Evolutionary conservation across 1,284 basidiomycete genomes (phyloP), one percentile per base, ranked within the genome.

Genomic region (Porodaedalea pini): DNA sequence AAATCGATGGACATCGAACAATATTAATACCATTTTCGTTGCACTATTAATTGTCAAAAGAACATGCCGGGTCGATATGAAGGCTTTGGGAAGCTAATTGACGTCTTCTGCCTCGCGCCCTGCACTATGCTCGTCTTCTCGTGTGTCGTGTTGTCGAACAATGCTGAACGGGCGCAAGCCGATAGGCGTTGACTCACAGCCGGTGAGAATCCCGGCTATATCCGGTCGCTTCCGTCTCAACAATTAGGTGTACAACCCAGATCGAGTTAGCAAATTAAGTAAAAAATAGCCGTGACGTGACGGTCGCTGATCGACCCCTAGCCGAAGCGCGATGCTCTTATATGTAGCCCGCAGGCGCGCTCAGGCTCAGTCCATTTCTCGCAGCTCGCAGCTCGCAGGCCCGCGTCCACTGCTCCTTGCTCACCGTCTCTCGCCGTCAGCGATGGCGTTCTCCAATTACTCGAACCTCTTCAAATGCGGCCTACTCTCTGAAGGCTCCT

Each of bases 391-490:
- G n/a, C n/a, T n/a, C n/a, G n/a, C n/a, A n/a, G n/a, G 19, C 19
- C 40, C 15, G 6, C 40, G 13, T n/a, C n/a, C 2, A 23, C 36
- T 31, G 6, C 15, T 15, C 17, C 32, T n/a, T 50, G 15, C 36
- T 39, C 32, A 8, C n/a, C 21, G 10, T 36, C 7, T n/a, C 11
- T 31, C 36, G 34, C n/a, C 23, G 34, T 36, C 3, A 7, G 31
- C n/a, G 15, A 39, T 39, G 48, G 48, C 48, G 13, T 39, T 50
- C 32, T 50, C 48, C 19, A 39, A 37, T 15, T 83, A 84, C 64
- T 82, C 80, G 0, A 73, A 79, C 29, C 80, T 84, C 68, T 83
- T 84, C 75, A 82, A 77, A 7, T 79, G 79, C n/a, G 82, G 82
- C 52, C 74, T 84, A 19, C 69, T 80, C 58, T 76, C 75, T 27